Evolutionary conservation across 306 rosid genomes (phyloP), one percentile per base, ranked within the genome.

Genomic region (Citrullus mucosospermus): DNA sequence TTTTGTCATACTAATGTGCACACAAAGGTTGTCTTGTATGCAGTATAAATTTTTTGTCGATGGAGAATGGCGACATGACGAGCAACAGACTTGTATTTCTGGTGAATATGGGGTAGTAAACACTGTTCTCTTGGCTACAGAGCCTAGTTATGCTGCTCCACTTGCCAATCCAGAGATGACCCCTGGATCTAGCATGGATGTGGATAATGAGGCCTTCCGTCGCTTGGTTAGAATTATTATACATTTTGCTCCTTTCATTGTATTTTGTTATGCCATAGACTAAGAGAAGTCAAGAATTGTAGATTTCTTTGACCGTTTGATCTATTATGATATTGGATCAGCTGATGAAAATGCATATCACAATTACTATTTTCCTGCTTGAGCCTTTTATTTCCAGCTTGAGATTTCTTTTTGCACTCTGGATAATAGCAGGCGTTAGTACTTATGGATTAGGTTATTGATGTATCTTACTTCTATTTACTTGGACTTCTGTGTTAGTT

Each of bases 31-130:
- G 75, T 80, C 81, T 78, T 79, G 63, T 30, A 74, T 90, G 95
- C 98, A 96, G 99, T 96, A 87, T 89, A 96, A 96, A 82, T 96
- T 96, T 87, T 96, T 59, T 86, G 98, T 96, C 80, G 99, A 96
- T 88, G 97, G 97, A 80, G 96, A 90, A 81, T 96, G 99, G 99
- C 88, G 90, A 76, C 91, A 96, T 60, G 99, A 92, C 63, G 98
- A 92, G 81, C 95, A 86, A 84, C 97, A 90, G 66, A 89, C 92
- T 65, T 85, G 62, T 58, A 82, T 82, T 82, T 79, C 85, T 77
- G 92, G 97, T 72, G 99, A 92, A 54, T 86, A 81, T 74, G 99
- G 99, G 84, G 60, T 88, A 68, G 98, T 90, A 83, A 96, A 96
- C 82, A 91, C 99, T n/a, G 80, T 91, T 68, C 81, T 85, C 48